Evolutionary conservation across 2,329 filamentous ascomycete species (phyloP), one percentile per base, ranked within the genome.

Genomic region (Chaetomiaceae sp.): DNA sequence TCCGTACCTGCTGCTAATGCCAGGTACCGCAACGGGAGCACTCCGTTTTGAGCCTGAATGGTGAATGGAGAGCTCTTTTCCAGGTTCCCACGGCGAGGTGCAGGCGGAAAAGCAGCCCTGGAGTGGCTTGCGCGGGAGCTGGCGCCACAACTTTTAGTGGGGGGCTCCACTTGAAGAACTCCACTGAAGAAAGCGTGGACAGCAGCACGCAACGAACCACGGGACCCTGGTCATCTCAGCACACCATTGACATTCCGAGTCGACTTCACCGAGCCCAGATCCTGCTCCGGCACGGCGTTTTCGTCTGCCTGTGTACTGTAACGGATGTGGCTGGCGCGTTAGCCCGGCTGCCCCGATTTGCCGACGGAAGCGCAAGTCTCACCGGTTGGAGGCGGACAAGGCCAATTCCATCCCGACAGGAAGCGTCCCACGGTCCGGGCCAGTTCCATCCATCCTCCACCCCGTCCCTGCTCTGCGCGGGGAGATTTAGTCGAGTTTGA

Each of bases 21-120:
- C 46, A 56, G 50, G 47, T 20, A 49, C 47, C 39, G 23, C 22
- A 15, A 14, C 4, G 42, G 45, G 48, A 19, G n/a, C 19, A 6
- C 43, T 46, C 43, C 47, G 43, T 44, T 48, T 56, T 58, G 51
- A 58, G 55, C 42, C 58, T 58, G 56, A 53, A 53, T 49, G 36
- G 23, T 43, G 33, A 42, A 4, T 31, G 27, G 9, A 12, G 4
- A 3, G 9, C 9, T 31, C 46, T 40, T 57, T 19, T 27, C 50
- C 44, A 34, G 46, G 33, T 54, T 55, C 54, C 47, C 38, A 55
- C 45, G 39, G 46, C 7, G 40, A 23, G 38, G 20, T 44, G 47
- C 42, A 34, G n/a, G n/a, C n/a, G n/a, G n/a, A n/a, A n/a, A n/a
- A n/a, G n/a, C n/a, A n/a, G n/a, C n/a, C 6, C 31, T 6, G 31